Evolutionary conservation across 331 rosid species (phyloP), one percentile per base, ranked within the genome.

Genomic region (Malus hybrid): DNA sequence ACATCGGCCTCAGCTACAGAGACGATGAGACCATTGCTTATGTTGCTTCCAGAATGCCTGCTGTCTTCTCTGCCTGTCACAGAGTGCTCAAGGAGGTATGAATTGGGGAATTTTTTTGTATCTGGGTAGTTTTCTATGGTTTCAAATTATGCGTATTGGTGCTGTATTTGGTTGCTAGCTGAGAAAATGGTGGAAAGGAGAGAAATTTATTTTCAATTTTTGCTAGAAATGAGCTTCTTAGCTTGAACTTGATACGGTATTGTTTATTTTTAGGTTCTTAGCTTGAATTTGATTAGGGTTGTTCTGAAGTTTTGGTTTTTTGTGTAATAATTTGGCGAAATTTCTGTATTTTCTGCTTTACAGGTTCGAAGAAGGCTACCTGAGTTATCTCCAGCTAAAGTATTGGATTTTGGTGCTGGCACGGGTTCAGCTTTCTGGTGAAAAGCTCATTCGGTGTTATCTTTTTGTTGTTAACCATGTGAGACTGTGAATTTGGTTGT

Each of bases 391-490:
- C 99, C 99, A 3, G 72, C 89, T 46, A 87, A 69, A 81, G 91
- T 89, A 55, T 80, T 94, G 88, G 99, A 94, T 84, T 94, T 92
- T 74, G 99, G 99, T 66, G 93, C 97, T n/a, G 97, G 99, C 74
- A 92, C 99, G 1, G 96, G 99, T 67, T 92, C 99, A 5, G 96
- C 96, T 79, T 89, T 94, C 87, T 94, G 97, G 99, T 94, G 83
- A 88, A 64, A 78, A 67, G 46, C 63, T 79, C 50, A 52, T 80
- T n/a, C 78, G 61, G 52, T 75, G 57, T 75, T 61, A 22, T 80
- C 18, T 48, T 20, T 79, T 24, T 64, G 66, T 71, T 65, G 65
- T 81, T 74, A 44, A 59, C 39, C 48, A 22, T 16, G 20, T 67
- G 34, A 31, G 5, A 20, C 62, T 27, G 20, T 68, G 79, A 29